A percentile compares a stretch with the other conserved stretches of the same genome.
These are phyloP conservation scores for Coniella vitis DNA, from an alignment of 2,329 filamentous ascomycete genomes.

Conservation along the genomic window DNA sequence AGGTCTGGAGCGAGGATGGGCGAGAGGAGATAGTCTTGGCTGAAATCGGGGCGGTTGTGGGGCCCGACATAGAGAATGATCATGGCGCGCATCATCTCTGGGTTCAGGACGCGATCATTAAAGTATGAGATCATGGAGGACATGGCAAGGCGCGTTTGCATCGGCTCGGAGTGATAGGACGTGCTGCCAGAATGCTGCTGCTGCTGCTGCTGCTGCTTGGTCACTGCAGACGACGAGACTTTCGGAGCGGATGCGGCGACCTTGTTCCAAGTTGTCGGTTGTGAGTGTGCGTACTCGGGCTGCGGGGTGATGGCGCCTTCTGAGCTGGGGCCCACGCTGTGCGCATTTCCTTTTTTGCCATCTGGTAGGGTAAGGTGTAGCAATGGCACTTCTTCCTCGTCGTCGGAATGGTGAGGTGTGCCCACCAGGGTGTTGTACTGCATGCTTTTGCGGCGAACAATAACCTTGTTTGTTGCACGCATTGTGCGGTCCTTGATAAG, in stretches of 20 bases:
- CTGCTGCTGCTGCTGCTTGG: slow-evolving; percentile 1
- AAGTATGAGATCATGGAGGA: slow-evolving; percentile 98
- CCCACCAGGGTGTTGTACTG: slow-evolving; percentile 81
- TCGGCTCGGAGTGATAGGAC: slow-evolving; percentile 48
- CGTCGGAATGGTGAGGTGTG: slow-evolving; percentile 74
- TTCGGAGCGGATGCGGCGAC: slow-evolving; percentile 12
- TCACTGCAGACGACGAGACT: slow-evolving; percentile 17
- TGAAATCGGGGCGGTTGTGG: slow-evolving; percentile 87
- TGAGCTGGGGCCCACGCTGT: slow-evolving; percentile 12
- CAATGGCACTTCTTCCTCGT: slow-evolving; percentile 50
- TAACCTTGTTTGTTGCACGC: slow-evolving; percentile 68
- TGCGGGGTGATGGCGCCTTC: slow-evolving; percentile 31
- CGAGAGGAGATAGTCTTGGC: slow-evolving; percentile 82
- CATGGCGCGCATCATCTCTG: slow-evolving; percentile 99
- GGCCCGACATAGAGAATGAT: slow-evolving; percentile 96
- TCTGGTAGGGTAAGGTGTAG: slow-evolving; percentile 12
- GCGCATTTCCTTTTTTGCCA: slow-evolving; percentile 16
- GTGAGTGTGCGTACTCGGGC: slow-evolving; percentile 45
- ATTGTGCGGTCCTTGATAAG: slow-evolving; percentile 78
- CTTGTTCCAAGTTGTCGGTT: slow-evolving; percentile 32
- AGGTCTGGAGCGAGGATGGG: slow-evolving; percentile 83
- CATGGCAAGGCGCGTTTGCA: slow-evolving; percentile 84
- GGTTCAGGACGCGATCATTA: slow-evolving; percentile 87
- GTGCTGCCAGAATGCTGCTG: slow-evolving; percentile 18
- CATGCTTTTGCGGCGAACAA: slow-evolving; percentile 78